Base-by-base conservation (phyloP, 495 filamentous ascomycete species). In the Neurospora intermedia region DNA sequence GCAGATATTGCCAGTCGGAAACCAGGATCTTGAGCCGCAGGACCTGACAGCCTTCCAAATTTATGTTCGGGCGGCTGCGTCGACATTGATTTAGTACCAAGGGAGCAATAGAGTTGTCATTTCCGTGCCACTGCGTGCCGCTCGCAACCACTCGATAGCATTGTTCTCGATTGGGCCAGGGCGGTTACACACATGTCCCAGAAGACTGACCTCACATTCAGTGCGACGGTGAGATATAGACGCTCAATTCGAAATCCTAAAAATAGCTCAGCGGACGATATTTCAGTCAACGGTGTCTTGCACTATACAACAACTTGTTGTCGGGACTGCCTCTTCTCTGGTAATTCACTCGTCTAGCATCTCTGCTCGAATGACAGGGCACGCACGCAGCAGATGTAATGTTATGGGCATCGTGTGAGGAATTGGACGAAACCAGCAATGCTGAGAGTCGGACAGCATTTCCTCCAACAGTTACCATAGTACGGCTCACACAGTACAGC, bases 51-150 rank as follows among this genome's bases (percentile, higher is more conserved):
- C 31, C 43, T 74, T 41, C 59, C 59, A 59, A 72, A 4, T 18
- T 18, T 69, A 38, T 35, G 42, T 11, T 71, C 27, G 40, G 39
- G 41, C 42, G 54, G 41, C 54, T 43, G 54, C 20, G 43, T 38
- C 69, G 66, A 73, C 69, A 70, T 38, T 66, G 74, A 73, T 69
- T 75, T 70, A 41, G 69, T 66, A 75, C 69, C 42, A 74, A 35
- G 54, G 31, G 35, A 73, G 69, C 69, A 73, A 71, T 42, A 40
- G 39, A 69, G 71, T 54, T 74, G 73, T 76, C 76, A 78, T 75
- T 77, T 73, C 75, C 73, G 73, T 72, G 75, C 69, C 70, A 42
- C 71, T 62, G 35, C 59, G 72, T 77, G 73, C 76, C 76, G 70
- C 78, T 76, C 73, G 70, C 76, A 70, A 77, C 74, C 72, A 41